Conservation (phyloP, 768 basidiomycete genomes). For the Calvatia gigantea region DNA sequence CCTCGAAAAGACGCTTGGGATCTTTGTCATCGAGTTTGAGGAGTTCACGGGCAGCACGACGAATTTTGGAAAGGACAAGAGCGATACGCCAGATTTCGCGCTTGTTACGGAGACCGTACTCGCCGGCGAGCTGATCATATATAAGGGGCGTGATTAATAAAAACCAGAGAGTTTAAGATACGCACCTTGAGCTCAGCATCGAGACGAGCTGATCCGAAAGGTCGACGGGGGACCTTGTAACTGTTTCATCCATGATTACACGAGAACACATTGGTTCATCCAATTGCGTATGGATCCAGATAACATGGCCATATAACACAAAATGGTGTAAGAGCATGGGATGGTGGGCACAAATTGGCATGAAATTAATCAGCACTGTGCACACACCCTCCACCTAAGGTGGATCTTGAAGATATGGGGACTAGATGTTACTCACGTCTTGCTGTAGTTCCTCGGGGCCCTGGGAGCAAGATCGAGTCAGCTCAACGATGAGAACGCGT, state of each 20-base stretch:
- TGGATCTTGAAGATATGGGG: slow-evolving; percentile 56
- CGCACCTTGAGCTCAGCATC: slow-evolving; percentile 97
- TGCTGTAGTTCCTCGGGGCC: slow-evolving; percentile 90
- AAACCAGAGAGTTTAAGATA: neutral
- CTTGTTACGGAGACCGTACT: slow-evolving; percentile 99
- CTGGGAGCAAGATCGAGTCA: slow-evolving; percentile 38
- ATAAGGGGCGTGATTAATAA: neutral
- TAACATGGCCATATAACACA: slow-evolving; percentile 3
- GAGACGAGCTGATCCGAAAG: slow-evolving; percentile 96
- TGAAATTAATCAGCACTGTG: slow-evolving; percentile 50
- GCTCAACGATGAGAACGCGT: slow-evolving; percentile 11
- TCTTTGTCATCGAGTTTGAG: slow-evolving; percentile 99
- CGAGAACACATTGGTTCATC: neutral
- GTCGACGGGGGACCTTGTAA: slow-evolving; percentile 98
- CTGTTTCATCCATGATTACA: slow-evolving; percentile 37
- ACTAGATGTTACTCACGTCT: slow-evolving; percentile 73
- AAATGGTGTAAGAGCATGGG: slow-evolving; percentile 36
- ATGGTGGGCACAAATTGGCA: slow-evolving; percentile 60
- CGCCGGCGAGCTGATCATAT: slow-evolving; percentile 83
- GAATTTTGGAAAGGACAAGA: slow-evolving; percentile 97
- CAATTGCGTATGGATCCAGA: neutral
- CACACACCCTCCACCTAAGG: slow-evolving; percentile 58
- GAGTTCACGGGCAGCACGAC: slow-evolving; percentile 99
- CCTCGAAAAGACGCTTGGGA: slow-evolving; percentile 99
- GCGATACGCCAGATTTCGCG: slow-evolving; percentile 99